Evolutionary conservation across 2,329 filamentous ascomycete species (phyloP).

Genomic region (Stagonosporopsis tanaceti): DNA sequence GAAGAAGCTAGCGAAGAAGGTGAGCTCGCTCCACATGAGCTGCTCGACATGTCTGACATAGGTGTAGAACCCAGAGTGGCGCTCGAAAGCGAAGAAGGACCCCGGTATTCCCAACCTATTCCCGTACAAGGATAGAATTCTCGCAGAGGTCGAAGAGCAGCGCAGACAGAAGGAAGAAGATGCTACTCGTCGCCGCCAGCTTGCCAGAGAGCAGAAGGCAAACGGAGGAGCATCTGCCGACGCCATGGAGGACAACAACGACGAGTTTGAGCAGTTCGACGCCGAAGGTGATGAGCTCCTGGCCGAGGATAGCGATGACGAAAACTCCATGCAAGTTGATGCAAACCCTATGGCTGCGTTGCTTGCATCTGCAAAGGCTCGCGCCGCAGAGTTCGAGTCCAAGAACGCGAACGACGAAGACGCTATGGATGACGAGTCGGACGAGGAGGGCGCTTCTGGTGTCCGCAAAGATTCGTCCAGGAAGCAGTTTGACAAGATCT

Average conservation of each 20-base stretch:
- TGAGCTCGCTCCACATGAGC: slow-evolving; percentile 33
- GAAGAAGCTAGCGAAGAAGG: slow-evolving; percentile 87
- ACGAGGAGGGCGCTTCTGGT: slow-evolving; percentile 47
- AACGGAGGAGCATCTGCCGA: slow-evolving; percentile 48
- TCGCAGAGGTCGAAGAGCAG: slow-evolving; percentile 93
- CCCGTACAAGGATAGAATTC: slow-evolving; percentile 94
- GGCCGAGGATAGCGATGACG: slow-evolving; percentile 60
- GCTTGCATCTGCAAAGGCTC: slow-evolving; percentile 80
- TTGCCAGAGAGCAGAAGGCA: slow-evolving; percentile 62
- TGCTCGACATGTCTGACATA: slow-evolving; percentile 27
- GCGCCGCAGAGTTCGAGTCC: slow-evolving; percentile 77
- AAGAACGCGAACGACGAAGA: slow-evolving; percentile 68
- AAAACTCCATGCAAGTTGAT: slow-evolving; percentile 69
- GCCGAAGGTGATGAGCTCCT: slow-evolving; percentile 64
- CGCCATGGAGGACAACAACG: slow-evolving; percentile 47
- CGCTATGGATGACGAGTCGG: slow-evolving; percentile 63
- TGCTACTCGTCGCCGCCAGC: slow-evolving; percentile 69
- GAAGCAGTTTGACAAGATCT: slow-evolving; percentile 92
- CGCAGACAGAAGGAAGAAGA: slow-evolving; percentile 84
- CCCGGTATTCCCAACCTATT: slow-evolving; percentile 97
- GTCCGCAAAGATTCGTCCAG: slow-evolving; percentile 70
- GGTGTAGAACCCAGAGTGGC: slow-evolving; percentile 86
- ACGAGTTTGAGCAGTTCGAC: slow-evolving; percentile 44
- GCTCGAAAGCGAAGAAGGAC: slow-evolving; percentile 94
- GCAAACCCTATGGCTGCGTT: slow-evolving; percentile 93